Evolutionary conservation across 176 grass and related monocot genomes (phyloP), one percentile per base, ranked within the genome.

Genomic region (Poa annua): DNA sequence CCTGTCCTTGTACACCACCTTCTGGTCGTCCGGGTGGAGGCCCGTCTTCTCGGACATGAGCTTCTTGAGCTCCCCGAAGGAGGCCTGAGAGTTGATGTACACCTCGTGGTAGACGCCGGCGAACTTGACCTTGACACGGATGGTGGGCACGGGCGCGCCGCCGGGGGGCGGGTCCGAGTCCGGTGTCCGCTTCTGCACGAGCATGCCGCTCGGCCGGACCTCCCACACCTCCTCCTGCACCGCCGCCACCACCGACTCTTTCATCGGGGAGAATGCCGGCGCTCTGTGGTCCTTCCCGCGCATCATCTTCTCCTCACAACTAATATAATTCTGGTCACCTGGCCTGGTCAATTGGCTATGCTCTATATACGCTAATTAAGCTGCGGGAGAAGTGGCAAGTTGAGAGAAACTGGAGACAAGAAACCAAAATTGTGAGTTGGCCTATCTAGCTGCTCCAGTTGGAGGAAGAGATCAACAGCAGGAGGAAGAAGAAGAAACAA

Each of bases 11-110:
- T 86, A 98, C 12, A 96, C 68, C 42, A 95, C 78, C 84, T 98
- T 98, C 85, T 93, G 93, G 88, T 98, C 96, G 79, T 90, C 88
- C 3, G 92, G 92, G 70, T 98, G 92, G 25, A 95, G 80, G 11
- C 93, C 96, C 16, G 92, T 98, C 91, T 90, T 78, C 71, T 77
- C 88, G 7, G 96, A 88, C 45, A 98, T 35, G 67, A 89, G 77
- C 90, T 95, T 98, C 89, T 95, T 98, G 34, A 98, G 91, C 77
- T 98, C 96, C 61, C 94, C 97, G 83, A 99, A 96, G 81, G 97
- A 91, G 5, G 91, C 89, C 88, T 96, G 93, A 1, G 91, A 71
- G 86, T 85, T 92, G 85, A 99, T 79, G 91, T 94, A 94, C 71
- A 99, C 85, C 91, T 99, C 97, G 85, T 94, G 97, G 89, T 88